Evolutionary conservation across 2,329 filamentous ascomycete species (phyloP).

Genomic region (Myriosclerotinia duriaeana): DNA sequence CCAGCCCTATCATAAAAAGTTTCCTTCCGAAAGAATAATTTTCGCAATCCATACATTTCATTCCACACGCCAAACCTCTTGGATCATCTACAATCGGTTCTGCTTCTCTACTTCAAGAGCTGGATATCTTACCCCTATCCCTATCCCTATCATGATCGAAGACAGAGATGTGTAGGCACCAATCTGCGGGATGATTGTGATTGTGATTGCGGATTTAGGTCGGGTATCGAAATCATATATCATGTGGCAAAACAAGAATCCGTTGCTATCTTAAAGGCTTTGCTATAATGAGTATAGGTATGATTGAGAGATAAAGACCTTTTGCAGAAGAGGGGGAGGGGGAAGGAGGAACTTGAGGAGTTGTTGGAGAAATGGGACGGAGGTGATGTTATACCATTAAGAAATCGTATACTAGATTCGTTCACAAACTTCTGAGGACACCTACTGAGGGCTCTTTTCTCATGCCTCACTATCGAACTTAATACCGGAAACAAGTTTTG

Average conservation of each 20-base stretch:
- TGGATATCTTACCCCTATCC: too few species aligned
- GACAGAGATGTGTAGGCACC: slow-evolving; percentile 36
- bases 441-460: not conserved
- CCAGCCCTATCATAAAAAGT: too few species aligned
- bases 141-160: slow-evolving; percentile 27
- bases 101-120: slow-evolving; percentile 25
- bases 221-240: not conserved
- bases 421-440: not conserved
- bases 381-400: too few species aligned
- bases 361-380: too few species aligned
- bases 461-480: not conserved
- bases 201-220: not conserved
- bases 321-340: not conserved
- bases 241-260: not conserved
- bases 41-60: too few species aligned
- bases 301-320: not conserved
- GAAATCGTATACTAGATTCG: not conserved
- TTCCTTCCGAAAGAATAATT: too few species aligned
- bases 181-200: slow-evolving; percentile 29
- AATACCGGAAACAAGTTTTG: not conserved
- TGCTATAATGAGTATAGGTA: not conserved
- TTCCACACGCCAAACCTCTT: slow-evolving; percentile 40
- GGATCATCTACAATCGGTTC: slow-evolving; percentile 41
- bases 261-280: not conserved
- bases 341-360: not conserved